Percentiles rank a stretch among this genome's conserved stretches.
These are phyloP conservation scores for Myxozyma melibiosi DNA, from an alignment of 805 yeast species.

Conservation along the genomic window DNA sequence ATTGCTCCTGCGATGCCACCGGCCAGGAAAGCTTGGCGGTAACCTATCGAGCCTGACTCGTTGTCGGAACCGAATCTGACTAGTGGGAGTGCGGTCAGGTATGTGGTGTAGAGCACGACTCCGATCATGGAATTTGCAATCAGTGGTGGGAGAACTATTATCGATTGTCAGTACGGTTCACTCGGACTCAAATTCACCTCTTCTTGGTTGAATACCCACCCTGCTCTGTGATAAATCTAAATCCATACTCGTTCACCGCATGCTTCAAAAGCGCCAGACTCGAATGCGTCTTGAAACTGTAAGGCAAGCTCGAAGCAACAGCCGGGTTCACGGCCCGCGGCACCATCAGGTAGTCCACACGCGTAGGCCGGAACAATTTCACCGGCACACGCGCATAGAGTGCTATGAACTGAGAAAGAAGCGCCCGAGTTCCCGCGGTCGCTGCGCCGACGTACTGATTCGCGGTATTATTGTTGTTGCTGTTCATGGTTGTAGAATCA, in stretches of 20 bases:
- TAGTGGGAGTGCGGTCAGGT: conserved; percentile 50
- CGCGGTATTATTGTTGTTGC: background rate
- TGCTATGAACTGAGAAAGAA: conserved; percentile 68
- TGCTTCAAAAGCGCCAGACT: conserved; percentile 70
- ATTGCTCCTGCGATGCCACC: conserved; percentile 85
- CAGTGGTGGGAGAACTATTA: conserved; percentile 74
- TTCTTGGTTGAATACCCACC: conserved; percentile 17
- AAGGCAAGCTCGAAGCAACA: conserved; percentile 39
- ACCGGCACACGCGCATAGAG: conserved; percentile 79
- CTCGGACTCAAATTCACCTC: no score
- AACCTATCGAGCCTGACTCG: conserved; percentile 50
- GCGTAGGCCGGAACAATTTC: conserved; percentile 84
- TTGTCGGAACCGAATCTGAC: conserved; percentile 14
- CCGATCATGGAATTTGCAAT: conserved; percentile 91
- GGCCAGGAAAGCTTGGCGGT: conserved; percentile 56
- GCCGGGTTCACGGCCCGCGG: conserved; percentile 44
- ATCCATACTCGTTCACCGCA: conserved; percentile 76
- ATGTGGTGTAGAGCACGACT: conserved; percentile 78
- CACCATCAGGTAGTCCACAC: conserved; percentile 72
- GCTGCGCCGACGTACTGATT: conserved; percentile 61
- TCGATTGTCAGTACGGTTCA: no score
- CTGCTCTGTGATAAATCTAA: conserved; percentile 83
- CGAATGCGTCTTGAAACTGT: conserved; percentile 66
- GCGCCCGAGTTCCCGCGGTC: conserved; percentile 83
- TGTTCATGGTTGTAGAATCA: no score